A percentile compares a stretch with the other conserved stretches of the same genome.
Conservation (phyloP, 305 asterid genomes). For the Solanum hybrid region DNA sequence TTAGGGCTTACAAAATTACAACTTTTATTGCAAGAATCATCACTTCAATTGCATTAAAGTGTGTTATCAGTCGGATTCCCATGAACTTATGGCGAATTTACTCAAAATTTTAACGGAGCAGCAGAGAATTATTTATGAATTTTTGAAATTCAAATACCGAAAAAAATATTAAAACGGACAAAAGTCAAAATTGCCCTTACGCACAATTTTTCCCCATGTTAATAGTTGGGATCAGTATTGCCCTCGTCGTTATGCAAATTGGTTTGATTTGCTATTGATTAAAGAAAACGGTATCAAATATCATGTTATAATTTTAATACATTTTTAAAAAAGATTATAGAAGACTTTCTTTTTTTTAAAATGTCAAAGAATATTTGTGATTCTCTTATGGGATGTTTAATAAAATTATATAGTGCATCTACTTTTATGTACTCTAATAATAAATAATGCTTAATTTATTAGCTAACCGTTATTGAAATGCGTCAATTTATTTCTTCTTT, state of each 20-base stretch:
- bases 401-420: neutral
- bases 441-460: neutral
- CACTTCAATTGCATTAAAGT: neutral
- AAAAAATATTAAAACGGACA: too few species aligned
- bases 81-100: neutral
- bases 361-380: neutral
- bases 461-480: neutral
- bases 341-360: neutral
- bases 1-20: neutral
- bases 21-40: neutral
- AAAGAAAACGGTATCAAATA: neutral
- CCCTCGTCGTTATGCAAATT: neutral
- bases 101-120: neutral
- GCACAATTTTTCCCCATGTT: neutral
- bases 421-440: neutral
- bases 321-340: neutral
- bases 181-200: neutral
- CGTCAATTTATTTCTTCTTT: neutral
- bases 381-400: neutral
- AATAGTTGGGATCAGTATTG: neutral
- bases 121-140: neutral
- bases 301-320: neutral
- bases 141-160: neutral
- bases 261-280: neutral
- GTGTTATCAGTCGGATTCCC: neutral